Percentiles rank a stretch among this genome's conserved stretches.
phyloP scores from a whole-genome alignment of 2,329 filamentous ascomycete species.

The Trichoderma endophyticum region DNA sequence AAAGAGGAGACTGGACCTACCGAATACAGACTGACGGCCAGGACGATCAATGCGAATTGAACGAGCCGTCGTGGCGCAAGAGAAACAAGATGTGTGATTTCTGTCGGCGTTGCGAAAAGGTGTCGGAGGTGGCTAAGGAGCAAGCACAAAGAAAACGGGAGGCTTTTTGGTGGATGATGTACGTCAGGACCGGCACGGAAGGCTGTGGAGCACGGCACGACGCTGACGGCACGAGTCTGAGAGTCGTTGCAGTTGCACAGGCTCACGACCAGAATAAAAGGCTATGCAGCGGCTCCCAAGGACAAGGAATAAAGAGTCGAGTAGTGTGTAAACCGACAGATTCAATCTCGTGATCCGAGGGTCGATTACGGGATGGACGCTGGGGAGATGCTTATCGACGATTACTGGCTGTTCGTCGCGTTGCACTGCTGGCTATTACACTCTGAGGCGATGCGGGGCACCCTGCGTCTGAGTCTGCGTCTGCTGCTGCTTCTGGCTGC shows the following conservation, averaged over 20 bases:
- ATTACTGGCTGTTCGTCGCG: neutral
- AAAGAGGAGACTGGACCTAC: conserved; percentile 4
- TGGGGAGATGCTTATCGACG: neutral
- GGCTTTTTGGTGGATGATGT: conserved; percentile 19
- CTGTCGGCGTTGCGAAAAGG: conserved; percentile 7
- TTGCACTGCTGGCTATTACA: conserved; percentile 7
- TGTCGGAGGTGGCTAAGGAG: conserved; percentile 17
- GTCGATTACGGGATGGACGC: conserved; percentile 7
- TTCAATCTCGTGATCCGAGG: neutral
- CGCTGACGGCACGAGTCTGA: conserved; percentile 17
- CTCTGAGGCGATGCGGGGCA: conserved; percentile 19
- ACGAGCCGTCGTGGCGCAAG: neutral
- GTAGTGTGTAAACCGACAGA: neutral
- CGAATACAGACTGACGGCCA: neutral
- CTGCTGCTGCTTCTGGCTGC: conserved; percentile 9
- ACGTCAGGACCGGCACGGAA: conserved; percentile 21
- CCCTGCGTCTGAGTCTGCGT: conserved; percentile 7
- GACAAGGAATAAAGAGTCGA: neutral
- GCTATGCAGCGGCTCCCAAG: conserved; percentile 9
- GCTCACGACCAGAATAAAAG: conserved; percentile 5
- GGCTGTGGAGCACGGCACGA: conserved; percentile 20
- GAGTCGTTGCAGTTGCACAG: conserved; percentile 14
- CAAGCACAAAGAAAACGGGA: conserved; percentile 17
- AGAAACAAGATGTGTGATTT: neutral
- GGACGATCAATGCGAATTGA: conserved; percentile 2